Percentiles rank a stretch among this genome's conserved stretches.
These are phyloP conservation scores for Olyra latifolia DNA, from an alignment of 176 grass and related monocot species.

Conservation along the genomic window DNA sequence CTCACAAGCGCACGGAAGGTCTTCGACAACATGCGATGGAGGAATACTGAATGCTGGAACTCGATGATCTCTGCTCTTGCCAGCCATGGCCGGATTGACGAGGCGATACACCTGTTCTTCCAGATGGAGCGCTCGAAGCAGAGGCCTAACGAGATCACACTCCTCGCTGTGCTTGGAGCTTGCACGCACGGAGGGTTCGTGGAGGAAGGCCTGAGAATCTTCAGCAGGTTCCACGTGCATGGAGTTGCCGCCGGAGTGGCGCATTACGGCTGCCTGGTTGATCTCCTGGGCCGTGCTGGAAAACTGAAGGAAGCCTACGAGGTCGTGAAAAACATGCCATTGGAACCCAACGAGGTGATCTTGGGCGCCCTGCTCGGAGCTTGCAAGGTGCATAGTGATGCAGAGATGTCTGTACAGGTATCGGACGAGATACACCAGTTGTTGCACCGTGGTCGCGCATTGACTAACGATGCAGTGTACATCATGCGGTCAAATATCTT, in stretches of 20 bases:
- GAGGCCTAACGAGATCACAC: constrained; percentile 49
- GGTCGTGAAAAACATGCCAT: constrained; percentile 55
- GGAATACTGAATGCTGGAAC: constrained; percentile 62
- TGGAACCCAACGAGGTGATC: constrained; percentile 64
- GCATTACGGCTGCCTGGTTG: constrained; percentile 64
- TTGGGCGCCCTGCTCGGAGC: constrained; percentile 70
- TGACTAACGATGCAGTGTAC: constrained; percentile 53
- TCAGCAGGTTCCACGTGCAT: constrained; percentile 41
- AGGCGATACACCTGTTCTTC: constrained; percentile 49
- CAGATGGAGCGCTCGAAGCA: constrained; percentile 52
- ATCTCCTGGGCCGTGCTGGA: constrained; percentile 70
- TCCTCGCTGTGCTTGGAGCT: constrained; percentile 60
- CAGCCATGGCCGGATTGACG: constrained; percentile 43
- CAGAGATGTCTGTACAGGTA: constrained; percentile 43
- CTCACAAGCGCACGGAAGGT: constrained; percentile 33
- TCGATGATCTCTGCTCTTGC: constrained; percentile 70
- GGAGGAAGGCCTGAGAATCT: constrained; percentile 66
- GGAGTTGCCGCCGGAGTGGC: constrained; percentile 47
- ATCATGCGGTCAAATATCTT: constrained; percentile 59
- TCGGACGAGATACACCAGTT: constrained; percentile 19
- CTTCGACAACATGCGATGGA: constrained; percentile 48
- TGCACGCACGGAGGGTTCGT: constrained; percentile 65
- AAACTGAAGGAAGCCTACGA: constrained; percentile 53
- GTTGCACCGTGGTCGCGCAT: constrained; percentile 29
- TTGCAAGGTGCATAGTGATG: constrained; percentile 29